These are phyloP conservation scores for Mortierella sp. DNA, from an alignment of 371 early-diverging fungal genomes.

Conservation along the genomic window DNA sequence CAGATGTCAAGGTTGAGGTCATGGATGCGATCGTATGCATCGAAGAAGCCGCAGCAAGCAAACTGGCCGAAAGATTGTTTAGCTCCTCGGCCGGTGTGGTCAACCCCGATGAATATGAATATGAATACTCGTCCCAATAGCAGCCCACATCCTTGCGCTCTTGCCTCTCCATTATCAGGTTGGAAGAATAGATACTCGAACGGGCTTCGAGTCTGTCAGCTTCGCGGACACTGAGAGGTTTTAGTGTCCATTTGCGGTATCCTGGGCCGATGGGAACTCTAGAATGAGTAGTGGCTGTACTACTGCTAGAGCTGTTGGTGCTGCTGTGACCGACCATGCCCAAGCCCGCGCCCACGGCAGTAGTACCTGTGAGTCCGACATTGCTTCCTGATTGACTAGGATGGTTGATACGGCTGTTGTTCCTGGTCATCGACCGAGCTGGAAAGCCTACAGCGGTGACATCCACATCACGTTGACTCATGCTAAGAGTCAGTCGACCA, in stretches of 20 bases:
- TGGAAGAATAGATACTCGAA: slow-evolving; percentile 34
- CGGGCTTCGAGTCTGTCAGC: slow-evolving; percentile 49
- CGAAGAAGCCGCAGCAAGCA: slow-evolving; percentile 19
- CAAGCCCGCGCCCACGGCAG: slow-evolving; percentile 7
- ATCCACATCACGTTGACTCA: slow-evolving; percentile 32
- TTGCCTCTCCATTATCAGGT: slow-evolving; percentile 47
- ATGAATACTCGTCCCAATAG: slow-evolving; percentile 41
- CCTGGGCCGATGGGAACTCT: slow-evolving; percentile 45
- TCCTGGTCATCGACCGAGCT: background rate
- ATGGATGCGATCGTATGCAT: slow-evolving; percentile 25
- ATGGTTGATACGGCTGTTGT: background rate
- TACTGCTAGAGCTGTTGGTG: background rate
- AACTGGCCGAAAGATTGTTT: slow-evolving; percentile 15
- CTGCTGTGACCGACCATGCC: slow-evolving; percentile 6
- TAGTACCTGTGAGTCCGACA: slow-evolving; percentile 6
- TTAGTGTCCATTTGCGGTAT: slow-evolving; percentile 54
- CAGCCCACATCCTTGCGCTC: slow-evolving; percentile 45
- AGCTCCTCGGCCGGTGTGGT: slow-evolving; percentile 31
- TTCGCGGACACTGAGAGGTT: slow-evolving; percentile 49
- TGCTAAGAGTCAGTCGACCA: slow-evolving; percentile 23
- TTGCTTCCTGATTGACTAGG: background rate
- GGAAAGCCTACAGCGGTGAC: no score
- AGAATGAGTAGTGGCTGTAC: slow-evolving; percentile 8
- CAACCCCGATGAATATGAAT: background rate
- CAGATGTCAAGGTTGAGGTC: background rate